phyloP scores from a whole-genome alignment of 768 basidiomycete species.

The Tricholoma bakamatsutake region DNA sequence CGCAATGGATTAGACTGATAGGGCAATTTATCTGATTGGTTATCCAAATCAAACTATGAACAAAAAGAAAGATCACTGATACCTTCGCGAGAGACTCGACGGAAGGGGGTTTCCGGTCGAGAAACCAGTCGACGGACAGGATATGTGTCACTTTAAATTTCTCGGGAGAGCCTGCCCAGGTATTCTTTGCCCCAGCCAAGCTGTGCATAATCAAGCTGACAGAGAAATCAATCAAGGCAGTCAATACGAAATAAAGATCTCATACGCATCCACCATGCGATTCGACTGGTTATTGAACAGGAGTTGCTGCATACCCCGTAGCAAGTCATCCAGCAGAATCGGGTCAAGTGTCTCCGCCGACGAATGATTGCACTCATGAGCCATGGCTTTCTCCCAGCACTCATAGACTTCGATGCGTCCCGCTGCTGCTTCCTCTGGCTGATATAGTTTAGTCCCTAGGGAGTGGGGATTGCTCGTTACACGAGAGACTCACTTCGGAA shows the following conservation, averaged over 20 bases:
- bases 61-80: background rate
- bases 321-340: conserved; percentile 14
- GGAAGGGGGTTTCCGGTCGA: conserved; percentile 3
- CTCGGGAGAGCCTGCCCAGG: conserved; percentile 11
- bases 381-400: conserved; percentile 18
- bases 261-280: conserved; percentile 7
- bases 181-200: conserved; percentile 6
- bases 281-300: conserved; percentile 6
- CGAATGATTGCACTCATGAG: background rate
- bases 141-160: conserved; percentile 5
- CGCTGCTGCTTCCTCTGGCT: conserved; percentile 23
- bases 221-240: background rate
- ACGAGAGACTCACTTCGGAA: conserved; percentile 22
- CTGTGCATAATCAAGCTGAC: conserved; percentile 6
- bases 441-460: background rate
- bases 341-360: conserved; percentile 7
- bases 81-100: conserved; percentile 8
- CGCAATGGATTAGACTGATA: conserved; percentile 12
- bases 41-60: background rate
- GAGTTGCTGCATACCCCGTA: conserved; percentile 12
- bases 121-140: conserved; percentile 8
- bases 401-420: conserved; percentile 24
- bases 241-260: background rate
- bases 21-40: conserved; percentile 7
- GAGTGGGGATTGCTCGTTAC: background rate